Percentiles rank a stretch among this genome's conserved stretches.
These are phyloP conservation scores for Mycosphaerella arachidis DNA, from an alignment of 2,329 filamentous ascomycete genomes.

Conservation along the genomic window DNA sequence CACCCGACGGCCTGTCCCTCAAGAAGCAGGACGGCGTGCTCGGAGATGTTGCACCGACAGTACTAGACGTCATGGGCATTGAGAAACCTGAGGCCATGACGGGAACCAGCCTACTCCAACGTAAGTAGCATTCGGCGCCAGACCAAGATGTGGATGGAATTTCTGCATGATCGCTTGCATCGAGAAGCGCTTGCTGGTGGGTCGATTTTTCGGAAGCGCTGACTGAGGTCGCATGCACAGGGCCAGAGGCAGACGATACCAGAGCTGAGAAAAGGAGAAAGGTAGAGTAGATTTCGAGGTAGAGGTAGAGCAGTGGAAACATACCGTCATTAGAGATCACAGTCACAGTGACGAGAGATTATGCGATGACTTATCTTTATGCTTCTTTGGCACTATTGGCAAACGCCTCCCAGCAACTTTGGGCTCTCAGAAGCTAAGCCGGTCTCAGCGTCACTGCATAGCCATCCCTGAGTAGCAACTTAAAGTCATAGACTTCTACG, in stretches of 20 bases:
- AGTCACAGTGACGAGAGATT: not conserved
- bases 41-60: slow-evolving; percentile 92
- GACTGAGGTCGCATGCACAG: not conserved
- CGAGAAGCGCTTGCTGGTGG: not conserved
- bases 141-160: not conserved
- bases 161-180: too few species aligned
- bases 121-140: slow-evolving; percentile 37
- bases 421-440: too few species aligned
- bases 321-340: not conserved
- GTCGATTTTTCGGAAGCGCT: not conserved
- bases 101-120: slow-evolving; percentile 75
- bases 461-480: too few species aligned
- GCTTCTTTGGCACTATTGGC: too few species aligned
- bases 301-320: not conserved
- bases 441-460: too few species aligned
- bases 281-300: not conserved
- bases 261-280: not conserved
- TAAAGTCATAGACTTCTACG: too few species aligned
- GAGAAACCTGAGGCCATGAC: slow-evolving; percentile 90
- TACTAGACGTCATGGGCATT: slow-evolving; percentile 86
- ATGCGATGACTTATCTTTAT: too few species aligned
- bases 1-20: slow-evolving; percentile 81
- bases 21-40: slow-evolving; percentile 84
- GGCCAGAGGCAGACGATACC: not conserved
- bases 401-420: too few species aligned